phyloP scores from a whole-genome alignment of 179 eudicot genomes.

The Pouteria campechiana region DNA sequence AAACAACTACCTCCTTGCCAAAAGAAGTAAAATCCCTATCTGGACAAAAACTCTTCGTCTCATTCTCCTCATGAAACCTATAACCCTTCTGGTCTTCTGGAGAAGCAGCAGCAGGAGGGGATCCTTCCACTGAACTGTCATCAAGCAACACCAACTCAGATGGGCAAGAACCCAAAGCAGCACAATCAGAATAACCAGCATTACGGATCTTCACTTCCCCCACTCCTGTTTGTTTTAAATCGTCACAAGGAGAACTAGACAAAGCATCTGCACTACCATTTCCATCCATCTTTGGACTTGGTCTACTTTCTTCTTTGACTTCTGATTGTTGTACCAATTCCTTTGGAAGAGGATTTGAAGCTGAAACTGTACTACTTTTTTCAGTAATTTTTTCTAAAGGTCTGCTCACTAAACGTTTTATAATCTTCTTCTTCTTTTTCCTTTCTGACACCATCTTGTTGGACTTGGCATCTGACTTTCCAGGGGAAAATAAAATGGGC shows the following conservation, averaged over 20 bases:
- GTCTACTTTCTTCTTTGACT: too few relatives aligned
- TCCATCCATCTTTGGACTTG: too few relatives aligned
- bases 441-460: constrained; percentile 10
- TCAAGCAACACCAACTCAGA: neutral
- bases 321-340: too few relatives aligned
- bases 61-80: constrained; percentile 10
- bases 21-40: constrained; percentile 10
- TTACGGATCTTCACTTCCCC: too few relatives aligned
- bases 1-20: constrained; percentile 11
- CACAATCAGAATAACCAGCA: too few relatives aligned
- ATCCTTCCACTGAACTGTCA: constrained; percentile 11
- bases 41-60: constrained; percentile 9
- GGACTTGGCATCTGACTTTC: constrained; percentile 17
- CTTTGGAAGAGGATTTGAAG: too few relatives aligned
- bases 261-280: too few relatives aligned
- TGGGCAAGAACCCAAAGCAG: constrained; percentile 1
- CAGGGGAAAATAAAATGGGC: constrained; percentile 42
- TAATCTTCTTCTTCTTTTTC: constrained; percentile 18
- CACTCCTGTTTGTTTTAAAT: too few relatives aligned
- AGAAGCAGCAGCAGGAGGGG: constrained; percentile 5
- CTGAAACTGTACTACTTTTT: too few relatives aligned
- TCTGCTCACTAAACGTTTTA: neutral
- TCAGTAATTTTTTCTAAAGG: constrained; percentile 7
- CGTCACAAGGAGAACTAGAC: too few relatives aligned
- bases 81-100: constrained; percentile 7